These are phyloP conservation scores for Fusarium penzigii DNA, from an alignment of 2,329 filamentous ascomycete genomes.

Conservation along the genomic window DNA sequence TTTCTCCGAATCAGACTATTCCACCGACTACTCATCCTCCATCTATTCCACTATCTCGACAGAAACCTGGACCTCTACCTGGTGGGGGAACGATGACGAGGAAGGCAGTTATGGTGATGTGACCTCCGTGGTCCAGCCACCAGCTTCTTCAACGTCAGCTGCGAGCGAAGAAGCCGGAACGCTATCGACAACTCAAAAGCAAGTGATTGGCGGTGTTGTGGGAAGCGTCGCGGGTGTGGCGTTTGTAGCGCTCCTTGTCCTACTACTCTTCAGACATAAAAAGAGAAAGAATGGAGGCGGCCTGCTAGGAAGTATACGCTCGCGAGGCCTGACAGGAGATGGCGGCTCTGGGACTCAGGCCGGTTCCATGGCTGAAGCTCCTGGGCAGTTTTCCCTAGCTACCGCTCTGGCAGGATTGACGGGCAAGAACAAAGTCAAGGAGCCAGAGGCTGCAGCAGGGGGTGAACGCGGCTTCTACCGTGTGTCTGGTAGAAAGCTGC, in stretches of 20 bases:
- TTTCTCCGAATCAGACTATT: constrained; percentile 10
- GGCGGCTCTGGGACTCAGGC: constrained; percentile 20
- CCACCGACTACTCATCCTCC: constrained; percentile 19
- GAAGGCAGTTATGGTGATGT: constrained; percentile 14
- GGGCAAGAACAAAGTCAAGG: constrained; percentile 37
- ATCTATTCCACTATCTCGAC: constrained; percentile 28
- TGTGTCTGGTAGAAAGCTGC: constrained; percentile 65
- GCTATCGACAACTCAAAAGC: constrained; percentile 37
- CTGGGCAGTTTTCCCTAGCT: constrained; percentile 43
- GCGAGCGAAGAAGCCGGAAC: constrained; percentile 23
- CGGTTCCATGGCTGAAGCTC: constrained; percentile 48
- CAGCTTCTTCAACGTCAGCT: constrained; percentile 23
- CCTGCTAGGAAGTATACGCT: constrained; percentile 44
- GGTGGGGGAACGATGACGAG: constrained; percentile 19
- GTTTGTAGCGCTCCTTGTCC: constrained; percentile 53
- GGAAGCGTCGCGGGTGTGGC: constrained; percentile 60
- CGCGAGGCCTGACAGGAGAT: constrained; percentile 25
- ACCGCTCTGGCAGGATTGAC: constrained; percentile 50
- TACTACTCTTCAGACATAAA: constrained; percentile 58
- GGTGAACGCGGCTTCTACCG: constrained; percentile 64
- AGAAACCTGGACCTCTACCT: constrained; percentile 26
- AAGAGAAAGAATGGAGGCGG: constrained; percentile 48
- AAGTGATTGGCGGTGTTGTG: constrained; percentile 57
- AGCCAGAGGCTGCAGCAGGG: constrained; percentile 34
- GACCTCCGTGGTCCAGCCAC: constrained; percentile 19